These are phyloP conservation scores for Termitomyces sp. DNA, from an alignment of 768 basidiomycete species.

Conservation along the genomic window DNA sequence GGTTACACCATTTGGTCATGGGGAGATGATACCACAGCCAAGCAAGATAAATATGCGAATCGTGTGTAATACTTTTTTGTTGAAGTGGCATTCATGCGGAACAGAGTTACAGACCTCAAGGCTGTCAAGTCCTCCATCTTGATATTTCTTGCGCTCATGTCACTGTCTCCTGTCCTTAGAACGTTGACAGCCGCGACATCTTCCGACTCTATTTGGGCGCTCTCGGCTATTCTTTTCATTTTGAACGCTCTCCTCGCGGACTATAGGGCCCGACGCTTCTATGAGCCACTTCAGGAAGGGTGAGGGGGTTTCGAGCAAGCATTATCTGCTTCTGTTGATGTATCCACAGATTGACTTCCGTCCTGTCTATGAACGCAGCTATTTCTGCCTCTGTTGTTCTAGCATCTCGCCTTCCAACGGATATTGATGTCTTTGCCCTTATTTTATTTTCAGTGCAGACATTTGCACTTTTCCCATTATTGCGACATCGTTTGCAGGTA, in stretches of 20 bases:
- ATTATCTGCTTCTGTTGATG: constrained; percentile 13
- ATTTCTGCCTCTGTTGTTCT: constrained; percentile 91
- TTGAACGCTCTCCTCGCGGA: constrained; percentile 83
- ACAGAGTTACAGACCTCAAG: constrained; percentile 53
- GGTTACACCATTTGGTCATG: constrained; percentile 67
- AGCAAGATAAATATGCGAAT: constrained; percentile 12
- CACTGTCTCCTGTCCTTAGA: constrained; percentile 85
- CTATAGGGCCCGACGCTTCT: constrained; percentile 53
- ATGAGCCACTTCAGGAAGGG: constrained; percentile 56
- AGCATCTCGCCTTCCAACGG: constrained; percentile 82
- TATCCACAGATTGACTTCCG: constrained; percentile 62
- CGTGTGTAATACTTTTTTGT: constrained; percentile 11
- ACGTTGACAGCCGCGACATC: constrained; percentile 95
- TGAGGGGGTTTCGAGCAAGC: constrained; percentile 23
- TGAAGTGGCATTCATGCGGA: background rate
- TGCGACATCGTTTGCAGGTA: constrained; percentile 73
- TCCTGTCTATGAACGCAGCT: constrained; percentile 87
- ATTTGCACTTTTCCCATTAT: constrained; percentile 81
- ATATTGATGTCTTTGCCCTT: constrained; percentile 85
- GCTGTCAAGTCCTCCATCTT: constrained; percentile 78
- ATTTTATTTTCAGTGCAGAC: constrained; percentile 78
- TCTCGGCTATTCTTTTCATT: constrained; percentile 80
- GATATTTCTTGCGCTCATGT: constrained; percentile 85
- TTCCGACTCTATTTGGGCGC: constrained; percentile 95
- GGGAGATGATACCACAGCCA: constrained; percentile 29